These are phyloP conservation scores for Malassezia globosa DNA, from an alignment of 1,284 basidiomycete species.

Conservation along the genomic window DNA sequence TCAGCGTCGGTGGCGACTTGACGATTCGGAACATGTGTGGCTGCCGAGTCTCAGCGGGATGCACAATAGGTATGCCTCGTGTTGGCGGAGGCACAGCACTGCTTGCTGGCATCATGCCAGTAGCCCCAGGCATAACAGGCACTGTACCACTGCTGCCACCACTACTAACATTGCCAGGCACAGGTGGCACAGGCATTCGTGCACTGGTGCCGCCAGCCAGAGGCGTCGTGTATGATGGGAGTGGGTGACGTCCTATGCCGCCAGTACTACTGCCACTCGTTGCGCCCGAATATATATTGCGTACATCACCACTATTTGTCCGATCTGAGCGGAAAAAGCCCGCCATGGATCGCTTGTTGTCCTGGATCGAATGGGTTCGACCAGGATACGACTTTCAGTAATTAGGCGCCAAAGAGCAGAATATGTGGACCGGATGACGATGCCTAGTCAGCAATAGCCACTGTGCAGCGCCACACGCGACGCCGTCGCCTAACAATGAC, in stretches of 20 bases:
- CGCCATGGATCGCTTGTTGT: slow-evolving; percentile 15
- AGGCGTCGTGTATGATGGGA: background rate
- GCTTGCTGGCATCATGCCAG: background rate
- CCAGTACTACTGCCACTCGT: background rate
- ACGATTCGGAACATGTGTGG: slow-evolving; percentile 18
- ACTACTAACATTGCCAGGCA: background rate
- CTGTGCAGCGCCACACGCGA: too few species aligned
- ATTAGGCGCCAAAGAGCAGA: too few species aligned
- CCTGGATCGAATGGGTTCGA: too few species aligned
- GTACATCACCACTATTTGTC: slow-evolving; percentile 3
- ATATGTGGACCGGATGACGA: too few species aligned
- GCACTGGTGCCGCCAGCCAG: background rate
- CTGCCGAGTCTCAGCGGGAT: slow-evolving; percentile 9
- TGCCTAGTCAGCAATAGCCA: too few species aligned
- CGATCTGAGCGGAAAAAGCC: slow-evolving; percentile 15
- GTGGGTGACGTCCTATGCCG: background rate
- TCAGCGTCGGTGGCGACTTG: slow-evolving; percentile 30
- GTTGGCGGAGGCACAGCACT: background rate
- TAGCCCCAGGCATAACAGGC: background rate
- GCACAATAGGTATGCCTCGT: background rate
- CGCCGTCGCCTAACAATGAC: too few species aligned
- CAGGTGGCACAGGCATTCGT: background rate
- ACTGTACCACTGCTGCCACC: background rate
- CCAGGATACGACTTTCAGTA: too few species aligned
- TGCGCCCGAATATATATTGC: slow-evolving; percentile 7